These are phyloP conservation scores for Perkinsus marinus DNA, from an alignment of 169 alveolate species.

Conservation along the genomic window DNA sequence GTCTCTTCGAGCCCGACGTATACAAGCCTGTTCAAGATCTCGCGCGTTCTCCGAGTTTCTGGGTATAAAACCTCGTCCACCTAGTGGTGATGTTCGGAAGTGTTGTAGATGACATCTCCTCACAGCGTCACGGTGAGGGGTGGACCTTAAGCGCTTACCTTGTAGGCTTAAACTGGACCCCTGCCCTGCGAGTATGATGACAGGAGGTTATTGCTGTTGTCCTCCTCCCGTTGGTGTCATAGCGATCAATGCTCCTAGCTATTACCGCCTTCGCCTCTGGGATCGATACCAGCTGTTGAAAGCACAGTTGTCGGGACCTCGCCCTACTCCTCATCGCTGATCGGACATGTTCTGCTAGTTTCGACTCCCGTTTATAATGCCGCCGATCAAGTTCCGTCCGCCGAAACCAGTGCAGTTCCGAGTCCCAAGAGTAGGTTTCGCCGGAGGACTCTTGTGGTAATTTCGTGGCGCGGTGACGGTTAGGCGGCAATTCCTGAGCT, in stretches of 20 bases:
- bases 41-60: background rate
- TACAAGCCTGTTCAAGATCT: background rate
- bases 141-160: background rate
- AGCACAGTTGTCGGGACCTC: too few relatives aligned
- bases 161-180: background rate
- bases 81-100: too few relatives aligned
- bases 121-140: background rate
- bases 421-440: background rate
- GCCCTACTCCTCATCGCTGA: too few relatives aligned
- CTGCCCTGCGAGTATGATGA: background rate
- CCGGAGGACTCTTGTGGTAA: background rate
- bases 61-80: too few relatives aligned
- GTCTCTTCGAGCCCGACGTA: background rate
- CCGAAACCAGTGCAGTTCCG: background rate
- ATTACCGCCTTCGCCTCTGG: too few relatives aligned
- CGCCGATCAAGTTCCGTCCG: background rate
- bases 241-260: too few relatives aligned
- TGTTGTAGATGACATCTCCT: background rate
- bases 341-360: too few relatives aligned
- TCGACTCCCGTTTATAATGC: background rate
- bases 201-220: background rate
- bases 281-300: too few relatives aligned
- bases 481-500: background rate
- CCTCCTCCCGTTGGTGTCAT: too few relatives aligned
- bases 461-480: background rate